Conservation (phyloP, 2,329 filamentous ascomycete species). For the Didymosphaeria variabile region DNA sequence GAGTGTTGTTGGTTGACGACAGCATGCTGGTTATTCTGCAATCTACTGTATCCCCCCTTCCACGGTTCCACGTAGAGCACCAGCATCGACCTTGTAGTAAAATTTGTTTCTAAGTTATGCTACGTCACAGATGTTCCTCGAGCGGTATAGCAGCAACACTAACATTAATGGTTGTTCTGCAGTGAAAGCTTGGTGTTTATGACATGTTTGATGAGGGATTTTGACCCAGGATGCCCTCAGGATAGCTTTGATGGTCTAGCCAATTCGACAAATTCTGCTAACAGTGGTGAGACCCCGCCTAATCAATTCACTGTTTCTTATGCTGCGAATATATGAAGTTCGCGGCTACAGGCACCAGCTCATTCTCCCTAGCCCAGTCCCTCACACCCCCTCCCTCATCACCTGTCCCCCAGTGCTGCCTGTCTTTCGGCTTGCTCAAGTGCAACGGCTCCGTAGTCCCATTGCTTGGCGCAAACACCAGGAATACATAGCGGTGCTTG, state of each 20-base stretch:
- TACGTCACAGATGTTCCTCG: neutral
- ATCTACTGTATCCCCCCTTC: too few species aligned
- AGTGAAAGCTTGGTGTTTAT: too few species aligned
- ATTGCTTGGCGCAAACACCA: slow-evolving; percentile 58
- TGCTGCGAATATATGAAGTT: slow-evolving; percentile 60
- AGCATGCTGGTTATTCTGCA: too few species aligned
- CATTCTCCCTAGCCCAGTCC: slow-evolving; percentile 61
- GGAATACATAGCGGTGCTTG: slow-evolving; percentile 66
- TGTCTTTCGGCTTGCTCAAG: slow-evolving; percentile 58
- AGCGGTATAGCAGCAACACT: too few species aligned
- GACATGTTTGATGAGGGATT: too few species aligned
- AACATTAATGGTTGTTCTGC: too few species aligned
- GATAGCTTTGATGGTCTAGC: too few species aligned
- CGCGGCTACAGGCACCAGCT: slow-evolving; percentile 55
- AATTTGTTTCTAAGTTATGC: too few species aligned
- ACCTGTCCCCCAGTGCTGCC: slow-evolving; percentile 65
- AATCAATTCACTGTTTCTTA: slow-evolving; percentile 56
- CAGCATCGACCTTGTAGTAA: too few species aligned
- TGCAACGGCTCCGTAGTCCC: slow-evolving; percentile 53
- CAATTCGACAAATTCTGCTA: neutral
- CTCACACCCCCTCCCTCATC: slow-evolving; percentile 59
- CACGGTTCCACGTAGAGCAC: too few species aligned
- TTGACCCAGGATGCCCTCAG: too few species aligned
- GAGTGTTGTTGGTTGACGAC: too few species aligned
- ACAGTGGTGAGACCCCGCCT: neutral